Evolutionary conservation across 169 alveolate genomes (phyloP).

Genomic region (Sarcocystis neurona): DNA sequence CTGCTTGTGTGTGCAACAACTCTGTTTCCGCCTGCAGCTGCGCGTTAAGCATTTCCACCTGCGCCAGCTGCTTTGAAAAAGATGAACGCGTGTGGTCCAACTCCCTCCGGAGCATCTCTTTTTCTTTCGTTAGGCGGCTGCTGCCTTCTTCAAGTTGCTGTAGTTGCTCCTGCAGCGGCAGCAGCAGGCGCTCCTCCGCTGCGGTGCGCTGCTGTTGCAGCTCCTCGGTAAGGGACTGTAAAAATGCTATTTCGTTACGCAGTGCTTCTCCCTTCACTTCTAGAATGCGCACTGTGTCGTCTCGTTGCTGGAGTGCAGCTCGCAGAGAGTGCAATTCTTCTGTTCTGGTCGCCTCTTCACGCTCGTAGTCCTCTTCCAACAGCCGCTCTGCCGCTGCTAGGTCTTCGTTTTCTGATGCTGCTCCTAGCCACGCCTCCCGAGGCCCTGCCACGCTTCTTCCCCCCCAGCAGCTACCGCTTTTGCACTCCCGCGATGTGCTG

Average conservation of each 20-base stretch:
- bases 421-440: too few species aligned
- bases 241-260: constrained; percentile 19
- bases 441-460: too few species aligned
- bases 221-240: constrained; percentile 17
- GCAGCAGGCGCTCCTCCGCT: neutral
- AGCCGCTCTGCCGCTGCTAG: neutral
- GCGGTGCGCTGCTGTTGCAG: neutral
- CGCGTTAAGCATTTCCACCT: neutral
- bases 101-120: constrained; percentile 9
- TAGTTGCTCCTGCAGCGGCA: neutral
- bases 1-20: neutral
- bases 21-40: constrained; percentile 1
- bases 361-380: neutral
- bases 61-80: constrained; percentile 27
- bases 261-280: constrained; percentile 35
- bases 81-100: constrained; percentile 8
- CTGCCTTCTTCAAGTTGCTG: neutral
- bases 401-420: neutral
- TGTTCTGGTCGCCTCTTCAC: neutral
- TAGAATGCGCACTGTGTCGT: neutral
- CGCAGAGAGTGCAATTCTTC: neutral
- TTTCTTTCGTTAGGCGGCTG: neutral
- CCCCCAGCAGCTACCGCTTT: too few species aligned
- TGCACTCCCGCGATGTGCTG: too few species aligned
- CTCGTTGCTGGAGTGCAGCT: neutral